phyloP scores from a whole-genome alignment of 1,284 basidiomycete genomes.

The Acaromyces ingoldii region DNA sequence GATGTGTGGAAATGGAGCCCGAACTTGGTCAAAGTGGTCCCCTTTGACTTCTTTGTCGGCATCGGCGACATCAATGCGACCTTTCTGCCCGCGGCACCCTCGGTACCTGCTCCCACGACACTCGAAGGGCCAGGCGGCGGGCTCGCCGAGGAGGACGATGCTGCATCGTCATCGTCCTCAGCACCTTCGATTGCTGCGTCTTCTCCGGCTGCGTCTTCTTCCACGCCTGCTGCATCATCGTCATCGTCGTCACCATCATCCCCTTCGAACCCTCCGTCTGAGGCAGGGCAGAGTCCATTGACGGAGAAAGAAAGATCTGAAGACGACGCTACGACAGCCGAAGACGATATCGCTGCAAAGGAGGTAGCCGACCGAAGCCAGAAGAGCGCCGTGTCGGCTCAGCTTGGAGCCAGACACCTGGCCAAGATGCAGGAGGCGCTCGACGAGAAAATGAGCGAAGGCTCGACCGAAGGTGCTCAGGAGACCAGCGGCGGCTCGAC shows the following conservation, averaged over 20 bases:
- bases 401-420: slow-evolving; percentile 77
- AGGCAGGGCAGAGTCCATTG: no score
- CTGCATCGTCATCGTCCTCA: neutral
- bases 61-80: slow-evolving; percentile 96
- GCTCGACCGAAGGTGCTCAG: neutral
- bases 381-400: slow-evolving; percentile 63
- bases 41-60: slow-evolving; percentile 97
- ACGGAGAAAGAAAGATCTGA: slow-evolving; percentile 4
- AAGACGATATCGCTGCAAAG: slow-evolving; percentile 8
- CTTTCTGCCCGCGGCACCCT: slow-evolving; percentile 68
- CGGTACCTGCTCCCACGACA: slow-evolving; percentile 12
- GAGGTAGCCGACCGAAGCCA: slow-evolving; percentile 34
- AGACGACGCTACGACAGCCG: neutral
- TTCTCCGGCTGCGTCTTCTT: slow-evolving; percentile 7
- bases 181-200: neutral
- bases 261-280: no score
- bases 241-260: no score
- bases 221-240: slow-evolving; percentile 7
- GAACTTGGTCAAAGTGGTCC: slow-evolving; percentile 91
- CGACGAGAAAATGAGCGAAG: slow-evolving; percentile 54
- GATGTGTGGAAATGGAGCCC: slow-evolving; percentile 95
- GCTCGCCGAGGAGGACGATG: no score
- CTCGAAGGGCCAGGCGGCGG: no score
- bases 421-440: slow-evolving; percentile 73
- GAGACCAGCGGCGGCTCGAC: neutral